Evolutionary conservation across 768 basidiomycete genomes (phyloP).

Genomic region (Hericium alpestre): DNA sequence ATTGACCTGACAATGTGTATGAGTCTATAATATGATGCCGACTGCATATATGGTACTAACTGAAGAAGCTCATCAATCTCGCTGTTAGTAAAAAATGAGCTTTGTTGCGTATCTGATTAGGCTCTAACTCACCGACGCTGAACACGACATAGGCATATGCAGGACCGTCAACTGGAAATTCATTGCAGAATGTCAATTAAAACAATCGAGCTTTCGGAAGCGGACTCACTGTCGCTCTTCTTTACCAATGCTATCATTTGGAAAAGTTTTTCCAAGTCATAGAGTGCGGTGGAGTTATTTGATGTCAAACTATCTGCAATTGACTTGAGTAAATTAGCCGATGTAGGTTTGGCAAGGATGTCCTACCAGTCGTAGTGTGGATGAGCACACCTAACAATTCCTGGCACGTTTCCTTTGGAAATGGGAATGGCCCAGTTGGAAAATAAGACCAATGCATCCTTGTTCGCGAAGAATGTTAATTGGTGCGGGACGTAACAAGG

Average conservation of each 20-base stretch:
- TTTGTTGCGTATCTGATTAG: neutral
- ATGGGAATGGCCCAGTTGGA: neutral
- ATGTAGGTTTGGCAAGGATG: no score
- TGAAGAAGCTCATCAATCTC: conserved; percentile 8
- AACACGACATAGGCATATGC: neutral
- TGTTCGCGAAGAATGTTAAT: neutral
- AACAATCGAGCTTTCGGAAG: no score
- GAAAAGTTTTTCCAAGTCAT: no score
- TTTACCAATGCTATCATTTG: conserved; percentile 6
- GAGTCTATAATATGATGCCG: neutral
- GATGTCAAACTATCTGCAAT: no score
- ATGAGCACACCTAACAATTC: no score
- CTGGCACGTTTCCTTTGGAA: neutral
- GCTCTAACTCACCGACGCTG: conserved; percentile 1
- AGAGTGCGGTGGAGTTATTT: no score
- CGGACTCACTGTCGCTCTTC: neutral
- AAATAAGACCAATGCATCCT: neutral
- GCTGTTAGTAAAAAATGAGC: neutral
- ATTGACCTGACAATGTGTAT: conserved; percentile 2
- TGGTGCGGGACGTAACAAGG: neutral
- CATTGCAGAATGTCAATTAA: neutral
- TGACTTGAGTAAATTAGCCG: no score
- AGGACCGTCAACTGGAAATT: neutral
- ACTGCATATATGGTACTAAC: neutral
- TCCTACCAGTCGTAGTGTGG: no score